These are phyloP conservation scores for Linum usitatissimum DNA, from an alignment of 345 rosid species.

Conservation along the genomic window DNA sequence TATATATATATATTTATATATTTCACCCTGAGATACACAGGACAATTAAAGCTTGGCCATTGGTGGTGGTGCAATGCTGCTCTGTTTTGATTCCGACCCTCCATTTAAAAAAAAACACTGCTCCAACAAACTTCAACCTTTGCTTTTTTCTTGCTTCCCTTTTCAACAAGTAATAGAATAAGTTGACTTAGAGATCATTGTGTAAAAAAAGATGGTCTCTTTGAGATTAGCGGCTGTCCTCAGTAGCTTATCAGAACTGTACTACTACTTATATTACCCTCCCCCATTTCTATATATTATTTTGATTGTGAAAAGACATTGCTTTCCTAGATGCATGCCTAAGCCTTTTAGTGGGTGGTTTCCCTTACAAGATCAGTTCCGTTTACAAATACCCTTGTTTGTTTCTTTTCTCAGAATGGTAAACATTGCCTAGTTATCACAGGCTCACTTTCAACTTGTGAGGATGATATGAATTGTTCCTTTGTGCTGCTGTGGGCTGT, in stretches of 20 bases:
- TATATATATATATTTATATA: too few relatives aligned
- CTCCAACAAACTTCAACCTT: neutral
- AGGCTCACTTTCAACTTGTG: neutral
- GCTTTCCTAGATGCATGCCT: too few relatives aligned
- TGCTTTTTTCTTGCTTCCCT: too few relatives aligned
- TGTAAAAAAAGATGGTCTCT: neutral
- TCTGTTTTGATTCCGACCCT: neutral
- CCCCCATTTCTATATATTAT: neutral
- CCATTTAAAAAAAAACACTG: neutral
- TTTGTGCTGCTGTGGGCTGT: neutral
- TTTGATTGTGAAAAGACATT: neutral
- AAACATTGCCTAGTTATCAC: neutral
- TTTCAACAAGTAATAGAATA: too few relatives aligned
- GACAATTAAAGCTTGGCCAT: neutral
- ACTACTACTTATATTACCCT: neutral
- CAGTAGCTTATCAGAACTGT: neutral
- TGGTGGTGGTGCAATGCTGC: neutral
- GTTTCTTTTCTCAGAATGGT: neutral
- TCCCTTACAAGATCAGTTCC: neutral
- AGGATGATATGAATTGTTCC: neutral
- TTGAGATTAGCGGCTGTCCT: neutral
- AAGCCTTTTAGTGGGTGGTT: neutral
- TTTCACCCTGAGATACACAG: neutral
- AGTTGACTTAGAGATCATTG: neutral
- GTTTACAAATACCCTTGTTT: neutral